Evolutionary conservation across 108 stramenopile species (phyloP), one percentile per base, ranked within the genome.

Genomic region (Cyclotella distinguenda): DNA sequence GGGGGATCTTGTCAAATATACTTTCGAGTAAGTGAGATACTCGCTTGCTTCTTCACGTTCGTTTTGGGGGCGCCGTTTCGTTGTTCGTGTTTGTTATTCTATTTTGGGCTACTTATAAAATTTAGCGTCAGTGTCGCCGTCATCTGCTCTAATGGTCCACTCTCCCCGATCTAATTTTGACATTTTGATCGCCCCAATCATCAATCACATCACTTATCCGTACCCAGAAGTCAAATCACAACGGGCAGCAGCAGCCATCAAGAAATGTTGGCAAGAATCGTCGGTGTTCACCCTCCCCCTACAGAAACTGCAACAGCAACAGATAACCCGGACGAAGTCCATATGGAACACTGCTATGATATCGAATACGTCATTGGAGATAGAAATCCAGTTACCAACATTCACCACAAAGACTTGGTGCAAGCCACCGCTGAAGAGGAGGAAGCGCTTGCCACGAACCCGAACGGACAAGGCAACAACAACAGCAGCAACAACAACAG

Each of bases 361-460:
- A 72, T 72, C 22, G 70, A 72, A 63, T 72, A 72, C 32, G 62
- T 72, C 30, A 45, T 72, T 4, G 70, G 70, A 19, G 55, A 36
- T 2, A 56, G 39, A 38, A n/a, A n/a, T n/a, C n/a, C n/a, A 16
- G 6, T 56, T 1, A 10, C 2, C 36, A 56, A 38, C 21, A 22
- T 56, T 27, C 53, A 38, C 0, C 54, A 83, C 34, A 42, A 28
- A 6, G 79, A 82, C 18, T 54, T 87, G 60, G 35, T 70, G 4
- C 78, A 84, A 54, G 83, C 86, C 6, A 84, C 86, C 4, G 86
- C 80, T 5, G 56, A 35, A 23, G 65, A 60, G 11, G 83, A 84
- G 57, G 86, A 83, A 34, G 70, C 84, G 75, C 26, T 56, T 16
- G 30, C 50, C 9, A 28, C 50, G 8, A 52, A 52, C 7, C 27